These are phyloP conservation scores for Isatis tinctoria DNA, from an alignment of 345 rosid species.

Conservation along the genomic window DNA sequence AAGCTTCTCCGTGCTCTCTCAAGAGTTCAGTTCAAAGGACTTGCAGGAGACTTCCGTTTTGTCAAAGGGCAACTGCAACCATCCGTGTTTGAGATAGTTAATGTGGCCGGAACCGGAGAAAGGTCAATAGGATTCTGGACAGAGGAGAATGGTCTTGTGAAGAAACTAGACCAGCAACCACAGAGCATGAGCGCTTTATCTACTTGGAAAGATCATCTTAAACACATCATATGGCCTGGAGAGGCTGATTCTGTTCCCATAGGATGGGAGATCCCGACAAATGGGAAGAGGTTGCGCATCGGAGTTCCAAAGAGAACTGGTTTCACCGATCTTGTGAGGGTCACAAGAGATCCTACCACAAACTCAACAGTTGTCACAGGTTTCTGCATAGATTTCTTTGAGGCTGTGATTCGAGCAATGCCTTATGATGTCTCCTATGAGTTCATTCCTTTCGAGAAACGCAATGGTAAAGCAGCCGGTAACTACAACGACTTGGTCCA, in stretches of 20 bases:
- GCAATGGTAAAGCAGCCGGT: slow-evolving; percentile 24
- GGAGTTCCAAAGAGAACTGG: slow-evolving; percentile 44
- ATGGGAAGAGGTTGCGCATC: slow-evolving; percentile 36
- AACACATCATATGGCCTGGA: slow-evolving; percentile 37
- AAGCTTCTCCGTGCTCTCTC: slow-evolving; percentile 33
- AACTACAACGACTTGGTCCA: slow-evolving; percentile 37
- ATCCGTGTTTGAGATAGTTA: slow-evolving; percentile 39
- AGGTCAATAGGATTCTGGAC: slow-evolving; percentile 51
- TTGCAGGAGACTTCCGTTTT: slow-evolving; percentile 37
- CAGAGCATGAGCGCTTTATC: slow-evolving; percentile 6
- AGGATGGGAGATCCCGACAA: slow-evolving; percentile 54
- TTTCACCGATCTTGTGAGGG: slow-evolving; percentile 37
- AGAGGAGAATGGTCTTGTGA: slow-evolving; percentile 31
- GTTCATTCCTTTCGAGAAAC: slow-evolving; percentile 28
- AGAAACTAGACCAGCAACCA: slow-evolving; percentile 8
- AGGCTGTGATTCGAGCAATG: slow-evolving; percentile 37
- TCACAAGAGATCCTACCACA: slow-evolving; percentile 26
- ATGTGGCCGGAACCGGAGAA: slow-evolving; percentile 32
- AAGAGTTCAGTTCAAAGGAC: slow-evolving; percentile 35
- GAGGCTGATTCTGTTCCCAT: slow-evolving; percentile 27
- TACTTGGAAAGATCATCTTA: slow-evolving; percentile 23
- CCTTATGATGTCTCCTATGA: slow-evolving; percentile 47
- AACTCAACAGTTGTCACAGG: slow-evolving; percentile 14
- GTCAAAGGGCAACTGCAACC: slow-evolving; percentile 33
- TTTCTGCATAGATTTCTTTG: slow-evolving; percentile 42